Evolutionary conservation across 257 asterid species (phyloP).

Genomic region (Euphrasia confusa): DNA sequence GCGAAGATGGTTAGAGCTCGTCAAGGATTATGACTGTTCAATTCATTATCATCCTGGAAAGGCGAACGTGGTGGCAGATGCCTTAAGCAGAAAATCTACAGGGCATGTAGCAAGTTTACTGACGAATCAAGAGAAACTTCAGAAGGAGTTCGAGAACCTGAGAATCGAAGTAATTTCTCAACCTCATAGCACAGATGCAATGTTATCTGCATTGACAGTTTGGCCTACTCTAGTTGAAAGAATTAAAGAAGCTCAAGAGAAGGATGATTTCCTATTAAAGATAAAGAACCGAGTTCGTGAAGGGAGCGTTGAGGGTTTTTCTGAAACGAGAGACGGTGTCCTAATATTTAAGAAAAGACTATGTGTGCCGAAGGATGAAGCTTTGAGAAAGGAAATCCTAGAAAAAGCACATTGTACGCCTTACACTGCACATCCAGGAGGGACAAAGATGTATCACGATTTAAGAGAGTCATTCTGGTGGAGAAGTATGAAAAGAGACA

Average conservation of each 20-base stretch:
- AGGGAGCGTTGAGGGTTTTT: neutral
- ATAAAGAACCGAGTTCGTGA: neutral
- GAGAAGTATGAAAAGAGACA: constrained; percentile 1
- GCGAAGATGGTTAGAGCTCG: neutral
- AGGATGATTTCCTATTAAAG: neutral
- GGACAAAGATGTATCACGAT: neutral
- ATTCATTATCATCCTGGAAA: neutral
- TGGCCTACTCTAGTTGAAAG: neutral
- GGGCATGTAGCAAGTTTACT: neutral
- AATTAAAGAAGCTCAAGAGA: neutral
- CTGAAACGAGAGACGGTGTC: neutral
- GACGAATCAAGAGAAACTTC: no score
- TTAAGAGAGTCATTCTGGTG: neutral
- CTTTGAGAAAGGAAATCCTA: neutral
- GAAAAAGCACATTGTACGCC: neutral
- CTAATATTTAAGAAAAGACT: neutral
- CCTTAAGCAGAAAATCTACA: neutral
- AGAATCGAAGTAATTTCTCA: neutral
- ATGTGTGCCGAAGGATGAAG: neutral
- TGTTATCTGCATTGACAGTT: neutral
- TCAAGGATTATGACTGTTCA: neutral
- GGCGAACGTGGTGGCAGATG: neutral
- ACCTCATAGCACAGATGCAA: neutral
- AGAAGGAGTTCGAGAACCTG: no score
- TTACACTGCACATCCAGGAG: neutral